phyloP scores from a whole-genome alignment of 108 stramenopile genomes.

The Phaeodactylum tricornutum region DNA sequence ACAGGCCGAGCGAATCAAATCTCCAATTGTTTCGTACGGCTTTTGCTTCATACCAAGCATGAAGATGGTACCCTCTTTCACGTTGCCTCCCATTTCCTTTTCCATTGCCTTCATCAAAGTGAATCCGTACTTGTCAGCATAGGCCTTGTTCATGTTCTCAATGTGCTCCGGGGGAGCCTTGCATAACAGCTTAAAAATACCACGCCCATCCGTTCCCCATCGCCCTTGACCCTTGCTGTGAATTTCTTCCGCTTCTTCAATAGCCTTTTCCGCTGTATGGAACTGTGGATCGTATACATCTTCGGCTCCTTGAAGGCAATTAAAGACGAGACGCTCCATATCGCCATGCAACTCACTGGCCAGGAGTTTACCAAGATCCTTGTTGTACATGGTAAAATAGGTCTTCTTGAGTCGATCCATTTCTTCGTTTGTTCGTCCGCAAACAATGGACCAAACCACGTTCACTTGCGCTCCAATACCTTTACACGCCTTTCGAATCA shows the following conservation, averaged over 20 bases:
- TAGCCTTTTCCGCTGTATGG: constrained; percentile 50
- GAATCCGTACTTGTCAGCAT: constrained; percentile 50
- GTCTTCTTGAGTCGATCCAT: constrained; percentile 53
- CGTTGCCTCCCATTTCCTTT: constrained; percentile 57
- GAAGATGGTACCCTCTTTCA: constrained; percentile 24
- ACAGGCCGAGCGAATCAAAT: constrained; percentile 52
- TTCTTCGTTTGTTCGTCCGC: constrained; percentile 54
- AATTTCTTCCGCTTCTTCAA: constrained; percentile 49
- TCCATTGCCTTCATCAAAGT: constrained; percentile 55
- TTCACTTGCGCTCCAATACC: constrained; percentile 47
- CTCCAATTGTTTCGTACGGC: constrained; percentile 45
- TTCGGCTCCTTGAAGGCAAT: constrained; percentile 47
- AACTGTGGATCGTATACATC: constrained; percentile 51
- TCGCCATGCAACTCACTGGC: constrained; percentile 45
- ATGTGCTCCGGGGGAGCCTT: constrained; percentile 31
- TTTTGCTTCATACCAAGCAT: constrained; percentile 47
- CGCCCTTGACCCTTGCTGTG: constrained; percentile 49
- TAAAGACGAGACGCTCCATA: constrained; percentile 40
- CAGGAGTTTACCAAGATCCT: constrained; percentile 43
- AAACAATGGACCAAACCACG: constrained; percentile 41
- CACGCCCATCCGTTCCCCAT: constrained; percentile 48
- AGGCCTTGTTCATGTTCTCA: constrained; percentile 25
- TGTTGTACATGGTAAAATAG: constrained; percentile 53
- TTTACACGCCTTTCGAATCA: constrained; percentile 48
- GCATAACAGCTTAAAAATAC: constrained; percentile 37